Percentiles rank a stretch among this genome's conserved stretches.
Conservation (phyloP, 129 eudicot species). For the Arctium minus region DNA sequence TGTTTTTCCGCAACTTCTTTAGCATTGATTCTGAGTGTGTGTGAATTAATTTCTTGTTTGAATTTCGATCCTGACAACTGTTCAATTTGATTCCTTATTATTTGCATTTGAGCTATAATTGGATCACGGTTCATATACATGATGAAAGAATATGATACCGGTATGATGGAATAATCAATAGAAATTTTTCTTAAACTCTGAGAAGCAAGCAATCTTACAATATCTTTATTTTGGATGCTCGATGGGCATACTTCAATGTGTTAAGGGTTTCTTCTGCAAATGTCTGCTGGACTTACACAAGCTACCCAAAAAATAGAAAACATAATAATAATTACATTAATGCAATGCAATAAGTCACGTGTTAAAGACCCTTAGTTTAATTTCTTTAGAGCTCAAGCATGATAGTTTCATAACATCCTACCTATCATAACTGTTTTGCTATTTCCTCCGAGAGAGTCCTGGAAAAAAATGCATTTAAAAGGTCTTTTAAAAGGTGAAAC, state of each 20-base stretch:
- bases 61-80: conserved; percentile 47
- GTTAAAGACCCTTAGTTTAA: background rate
- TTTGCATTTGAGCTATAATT: conserved; percentile 76
- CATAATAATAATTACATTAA: background rate
- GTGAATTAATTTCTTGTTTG: too few species aligned
- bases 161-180: background rate
- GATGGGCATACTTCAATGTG: conserved; percentile 93
- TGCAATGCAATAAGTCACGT: background rate
- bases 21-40: too few species aligned
- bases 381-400: background rate
- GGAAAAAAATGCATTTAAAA: conserved; percentile 6
- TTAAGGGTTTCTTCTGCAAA: conserved; percentile 90
- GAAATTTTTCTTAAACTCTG: background rate
- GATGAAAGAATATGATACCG: conserved; percentile 3
- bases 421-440: conserved; percentile 97
- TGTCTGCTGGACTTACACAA: conserved; percentile 96
- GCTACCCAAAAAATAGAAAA: conserved; percentile 37
- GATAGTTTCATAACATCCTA: conserved; percentile 27
- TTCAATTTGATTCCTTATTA: conserved; percentile 81
- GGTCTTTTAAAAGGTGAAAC: conserved; percentile 1
- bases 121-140: conserved; percentile 94
- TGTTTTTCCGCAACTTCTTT: too few species aligned
- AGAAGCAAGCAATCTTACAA: conserved; percentile 47
- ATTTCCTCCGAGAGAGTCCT: conserved; percentile 99
- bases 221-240: conserved; percentile 96